A percentile compares a stretch with the other conserved stretches of the same genome.
Conservation (phyloP, 108 stramenopile species). For the Stephanodiscus minutulus region DNA sequence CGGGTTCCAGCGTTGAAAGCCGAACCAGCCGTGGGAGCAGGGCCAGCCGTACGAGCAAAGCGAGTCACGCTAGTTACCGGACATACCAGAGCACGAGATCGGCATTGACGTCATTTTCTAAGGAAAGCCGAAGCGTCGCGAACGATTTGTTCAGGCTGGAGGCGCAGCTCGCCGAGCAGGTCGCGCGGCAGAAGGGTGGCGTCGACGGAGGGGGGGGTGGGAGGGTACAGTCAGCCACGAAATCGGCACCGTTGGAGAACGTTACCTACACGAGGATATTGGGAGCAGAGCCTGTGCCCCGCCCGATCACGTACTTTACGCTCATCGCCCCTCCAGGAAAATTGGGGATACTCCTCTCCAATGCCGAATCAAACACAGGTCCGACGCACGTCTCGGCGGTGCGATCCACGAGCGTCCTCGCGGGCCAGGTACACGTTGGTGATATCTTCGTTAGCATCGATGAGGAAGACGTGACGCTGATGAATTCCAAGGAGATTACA, state of each 20-base stretch:
- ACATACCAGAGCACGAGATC: constrained; percentile 39
- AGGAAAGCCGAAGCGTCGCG: constrained; percentile 41
- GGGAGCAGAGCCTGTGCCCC: constrained; percentile 40
- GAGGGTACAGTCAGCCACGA: constrained; percentile 3
- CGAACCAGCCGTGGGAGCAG: constrained; percentile 36
- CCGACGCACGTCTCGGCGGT: constrained; percentile 39
- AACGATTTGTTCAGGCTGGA: constrained; percentile 45
- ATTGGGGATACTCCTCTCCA: constrained; percentile 73
- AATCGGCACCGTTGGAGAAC: constrained; percentile 1
- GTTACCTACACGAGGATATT: constrained; percentile 1
- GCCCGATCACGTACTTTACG: constrained; percentile 17
- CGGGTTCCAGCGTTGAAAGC: constrained; percentile 39
- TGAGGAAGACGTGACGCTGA: constrained; percentile 58
- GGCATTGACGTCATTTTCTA: constrained; percentile 37
- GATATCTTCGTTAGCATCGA: constrained; percentile 53
- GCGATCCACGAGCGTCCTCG: constrained; percentile 34
- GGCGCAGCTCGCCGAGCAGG: constrained; percentile 38
- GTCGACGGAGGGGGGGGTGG: neutral
- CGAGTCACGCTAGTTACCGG: constrained; percentile 38
- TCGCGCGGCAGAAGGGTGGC: constrained; percentile 26
- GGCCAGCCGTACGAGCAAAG: constrained; percentile 31
- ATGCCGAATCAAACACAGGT: constrained; percentile 23
- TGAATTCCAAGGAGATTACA: constrained; percentile 69
- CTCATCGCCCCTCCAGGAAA: constrained; percentile 68
- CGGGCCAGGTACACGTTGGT: constrained; percentile 39